Evolutionary conservation across 805 yeast species (phyloP).

Genomic region (Candida krabiensis): DNA sequence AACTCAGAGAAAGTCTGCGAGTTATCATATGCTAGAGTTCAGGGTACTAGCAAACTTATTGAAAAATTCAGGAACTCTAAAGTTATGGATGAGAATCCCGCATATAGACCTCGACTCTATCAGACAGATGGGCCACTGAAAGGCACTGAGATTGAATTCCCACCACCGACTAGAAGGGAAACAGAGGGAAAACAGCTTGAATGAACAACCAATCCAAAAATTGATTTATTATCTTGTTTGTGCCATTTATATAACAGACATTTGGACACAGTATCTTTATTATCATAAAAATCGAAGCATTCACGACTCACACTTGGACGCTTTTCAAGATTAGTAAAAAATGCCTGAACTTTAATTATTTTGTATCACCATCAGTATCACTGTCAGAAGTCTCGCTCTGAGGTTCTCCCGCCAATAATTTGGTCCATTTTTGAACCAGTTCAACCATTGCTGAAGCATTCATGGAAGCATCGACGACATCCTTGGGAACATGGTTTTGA

Average conservation of each 20-base stretch:
- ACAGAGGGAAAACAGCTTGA: too few relatives aligned
- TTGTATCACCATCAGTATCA: not conserved
- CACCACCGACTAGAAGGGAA: conserved; percentile 29
- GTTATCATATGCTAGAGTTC: conserved; percentile 51
- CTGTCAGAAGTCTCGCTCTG: conserved; percentile 24
- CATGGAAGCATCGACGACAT: conserved; percentile 79
- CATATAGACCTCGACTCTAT: conserved; percentile 49
- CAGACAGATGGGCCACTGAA: conserved; percentile 40
- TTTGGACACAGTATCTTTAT: too few relatives aligned
- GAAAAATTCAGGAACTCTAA: conserved; percentile 50
- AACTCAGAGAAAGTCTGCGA: conserved; percentile 53
- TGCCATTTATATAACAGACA: not conserved
- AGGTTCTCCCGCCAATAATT: conserved; percentile 22
- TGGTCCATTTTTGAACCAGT: conserved; percentile 59
- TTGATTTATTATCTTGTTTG: not conserved
- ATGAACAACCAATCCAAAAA: too few relatives aligned
- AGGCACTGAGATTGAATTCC: conserved; percentile 46
- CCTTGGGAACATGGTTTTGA: conserved; percentile 89
- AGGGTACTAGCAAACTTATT: conserved; percentile 45
- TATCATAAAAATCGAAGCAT: too few relatives aligned
- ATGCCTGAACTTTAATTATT: too few relatives aligned
- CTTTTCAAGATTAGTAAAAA: too few relatives aligned
- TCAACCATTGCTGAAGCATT: conserved; percentile 71
- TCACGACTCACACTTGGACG: too few relatives aligned
- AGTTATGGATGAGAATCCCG: conserved; percentile 45